Evolutionary conservation across 129 eudicot species (phyloP).

Genomic region (Escallonia rubra): DNA sequence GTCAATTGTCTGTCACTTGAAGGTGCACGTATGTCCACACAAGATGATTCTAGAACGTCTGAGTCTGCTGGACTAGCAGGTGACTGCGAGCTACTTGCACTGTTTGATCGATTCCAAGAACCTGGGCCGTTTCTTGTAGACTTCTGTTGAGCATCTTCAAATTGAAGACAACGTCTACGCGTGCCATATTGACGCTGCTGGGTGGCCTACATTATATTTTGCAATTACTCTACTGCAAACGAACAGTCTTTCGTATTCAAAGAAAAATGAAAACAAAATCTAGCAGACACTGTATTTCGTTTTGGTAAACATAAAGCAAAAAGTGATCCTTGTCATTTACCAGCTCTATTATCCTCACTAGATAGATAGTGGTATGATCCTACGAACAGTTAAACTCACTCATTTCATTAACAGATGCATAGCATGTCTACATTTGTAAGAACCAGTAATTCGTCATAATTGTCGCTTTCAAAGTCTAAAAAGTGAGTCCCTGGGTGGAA

Average conservation of each 20-base stretch:
- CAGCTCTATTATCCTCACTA: not conserved
- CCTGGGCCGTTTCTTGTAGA: conserved; percentile 8
- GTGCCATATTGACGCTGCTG: conserved; percentile 39
- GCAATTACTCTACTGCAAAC: conserved; percentile 6
- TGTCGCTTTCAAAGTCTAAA: no score
- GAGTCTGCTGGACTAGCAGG: conserved; percentile 7
- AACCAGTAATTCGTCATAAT: no score
- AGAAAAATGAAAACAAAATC: no score
- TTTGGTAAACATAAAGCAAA: not conserved
- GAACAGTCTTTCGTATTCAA: not conserved
- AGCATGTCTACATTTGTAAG: no score
- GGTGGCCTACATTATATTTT: conserved; percentile 33
- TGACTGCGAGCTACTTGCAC: conserved; percentile 5
- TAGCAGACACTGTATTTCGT: not conserved
- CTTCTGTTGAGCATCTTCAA: conserved; percentile 35
- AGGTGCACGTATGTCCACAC: conserved; percentile 11
- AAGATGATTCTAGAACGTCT: conserved; percentile 28
- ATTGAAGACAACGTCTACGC: conserved; percentile 44
- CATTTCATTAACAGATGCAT: no score
- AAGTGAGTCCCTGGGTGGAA: no score
- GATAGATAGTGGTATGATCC: no score
- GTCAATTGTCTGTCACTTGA: conserved; percentile 10
- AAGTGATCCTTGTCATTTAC: not conserved
- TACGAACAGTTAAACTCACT: no score
- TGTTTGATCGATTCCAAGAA: conserved; percentile 15